phyloP scores from a whole-genome alignment of 148 eudicot genomes.

The Rhododendron simsii region DNA sequence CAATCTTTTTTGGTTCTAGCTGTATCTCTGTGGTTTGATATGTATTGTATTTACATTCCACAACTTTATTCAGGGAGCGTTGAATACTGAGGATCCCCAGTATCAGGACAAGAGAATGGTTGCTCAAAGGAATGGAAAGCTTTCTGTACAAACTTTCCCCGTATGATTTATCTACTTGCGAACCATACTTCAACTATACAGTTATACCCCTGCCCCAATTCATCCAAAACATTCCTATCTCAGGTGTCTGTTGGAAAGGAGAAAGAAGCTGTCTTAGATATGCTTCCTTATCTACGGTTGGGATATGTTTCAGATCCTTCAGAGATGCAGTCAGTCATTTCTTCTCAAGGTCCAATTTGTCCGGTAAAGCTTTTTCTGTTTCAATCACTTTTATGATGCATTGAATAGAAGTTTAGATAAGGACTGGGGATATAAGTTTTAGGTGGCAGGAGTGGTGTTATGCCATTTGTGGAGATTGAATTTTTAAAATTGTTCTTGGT shows the following conservation, averaged over 20 bases:
- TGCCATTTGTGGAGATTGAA: neutral
- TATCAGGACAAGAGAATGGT: conserved; percentile 98
- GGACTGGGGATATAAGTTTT: neutral
- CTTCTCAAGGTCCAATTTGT: conserved; percentile 94
- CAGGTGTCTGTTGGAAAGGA: conserved; percentile 90
- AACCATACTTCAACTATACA: neutral
- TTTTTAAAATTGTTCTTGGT: neutral
- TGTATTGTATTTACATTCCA: neutral
- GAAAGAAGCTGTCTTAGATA: conserved; percentile 79
- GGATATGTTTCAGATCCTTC: conserved; percentile 98
- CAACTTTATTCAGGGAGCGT: conserved; percentile 57
- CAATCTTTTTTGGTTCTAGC: neutral
- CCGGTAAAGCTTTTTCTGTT: conserved; percentile 47
- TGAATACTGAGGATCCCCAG: conserved; percentile 92
- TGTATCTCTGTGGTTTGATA: neutral
- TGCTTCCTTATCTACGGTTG: conserved; percentile 89
- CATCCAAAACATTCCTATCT: conserved; percentile 10
- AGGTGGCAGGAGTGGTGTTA: neutral
- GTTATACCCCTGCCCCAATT: neutral
- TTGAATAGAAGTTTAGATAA: neutral
- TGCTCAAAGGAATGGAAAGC: conserved; percentile 89
- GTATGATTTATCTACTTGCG: conserved; percentile 32
- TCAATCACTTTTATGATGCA: neutral
- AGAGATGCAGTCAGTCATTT: conserved; percentile 88
- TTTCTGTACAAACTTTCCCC: conserved; percentile 69